Evolutionary conservation across 805 yeast genomes (phyloP), one percentile per base, ranked within the genome.

Genomic region (Lipomyces yamadae): DNA sequence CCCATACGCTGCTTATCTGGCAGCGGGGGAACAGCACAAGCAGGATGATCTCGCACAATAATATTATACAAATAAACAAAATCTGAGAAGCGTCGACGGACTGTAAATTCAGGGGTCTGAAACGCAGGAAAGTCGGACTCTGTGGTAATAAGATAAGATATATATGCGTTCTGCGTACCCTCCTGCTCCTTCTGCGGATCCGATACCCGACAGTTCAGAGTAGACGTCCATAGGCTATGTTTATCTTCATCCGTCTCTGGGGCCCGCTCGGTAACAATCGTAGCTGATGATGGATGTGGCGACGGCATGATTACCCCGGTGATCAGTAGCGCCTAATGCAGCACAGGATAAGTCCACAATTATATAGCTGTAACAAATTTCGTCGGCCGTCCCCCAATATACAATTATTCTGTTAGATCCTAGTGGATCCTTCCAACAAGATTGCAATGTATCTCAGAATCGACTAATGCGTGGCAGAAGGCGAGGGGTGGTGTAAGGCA

Each of bases 1-100:
- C 73, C 73, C 72, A 94, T 81, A 67, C 96, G 85, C 79, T 90
- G 91, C 77, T 92, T 93, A 69, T 94, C 96, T 0, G 99, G 99
- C 62, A 94, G 81, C 13, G 98, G 98, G 0, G 99, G 99, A 0
- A 94, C 86, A 13, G 95, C 85, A 67, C 91, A 83, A 3, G 95
- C 90, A 0, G 98, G 97, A 75, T 82, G 90, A 75, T 93, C 97
- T 71, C 86, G 88, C 60, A 82, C 76, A 62, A 94, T 80, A 64
- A 91, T 87, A 68, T 88, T 90, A 77, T 88, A 90, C 30, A 94
- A 82, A 71, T 88, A 86, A 65, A 89, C 84, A 77, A 94, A 91
- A 77, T 95, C 98, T 4, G 94, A 90, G 77, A 91, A 94, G 61
- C 99, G 83, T 72, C 98, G 83, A 58, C 96, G 82, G 2, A 89